These are phyloP conservation scores for Elsinoe arachidis DNA, from an alignment of 2,329 filamentous ascomycete species.

Conservation along the genomic window DNA sequence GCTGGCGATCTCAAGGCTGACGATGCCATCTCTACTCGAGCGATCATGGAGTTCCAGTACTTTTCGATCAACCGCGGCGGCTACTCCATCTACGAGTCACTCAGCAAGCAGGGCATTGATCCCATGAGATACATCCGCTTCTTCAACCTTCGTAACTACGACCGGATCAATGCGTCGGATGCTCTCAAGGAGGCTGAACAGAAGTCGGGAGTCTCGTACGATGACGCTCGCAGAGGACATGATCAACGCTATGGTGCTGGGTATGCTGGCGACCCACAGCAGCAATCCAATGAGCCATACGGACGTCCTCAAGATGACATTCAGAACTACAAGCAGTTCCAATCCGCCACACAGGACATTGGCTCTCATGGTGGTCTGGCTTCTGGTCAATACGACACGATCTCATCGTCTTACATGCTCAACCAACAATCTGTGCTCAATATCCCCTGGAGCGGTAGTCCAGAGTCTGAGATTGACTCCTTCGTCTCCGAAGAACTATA, in stretches of 20 bases:
- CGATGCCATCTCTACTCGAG: conserved; percentile 64
- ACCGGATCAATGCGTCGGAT: conserved; percentile 65
- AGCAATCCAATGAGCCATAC: conserved; percentile 27
- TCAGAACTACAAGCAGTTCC: conserved; percentile 56
- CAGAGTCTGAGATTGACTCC: conserved; percentile 49
- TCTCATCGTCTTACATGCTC: conserved; percentile 77
- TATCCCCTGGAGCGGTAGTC: conserved; percentile 50
- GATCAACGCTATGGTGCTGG: conserved; percentile 45
- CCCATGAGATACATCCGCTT: conserved; percentile 69
- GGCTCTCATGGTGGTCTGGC: conserved; percentile 37
- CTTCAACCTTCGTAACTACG: conserved; percentile 78
- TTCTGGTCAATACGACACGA: conserved; percentile 60
- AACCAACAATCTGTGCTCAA: conserved; percentile 60
- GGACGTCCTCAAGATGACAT: conserved; percentile 19
- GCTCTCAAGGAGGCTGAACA: conserved; percentile 54
- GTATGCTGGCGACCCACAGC: conserved; percentile 27
- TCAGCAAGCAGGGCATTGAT: conserved; percentile 58
- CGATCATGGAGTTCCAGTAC: conserved; percentile 86
- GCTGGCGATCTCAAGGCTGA: conserved; percentile 69
- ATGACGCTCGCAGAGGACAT: conserved; percentile 55
- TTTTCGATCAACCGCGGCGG: conserved; percentile 69
- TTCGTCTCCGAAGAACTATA: conserved; percentile 57
- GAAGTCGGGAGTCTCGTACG: conserved; percentile 58
- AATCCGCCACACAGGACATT: conserved; percentile 54
- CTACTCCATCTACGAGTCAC: conserved; percentile 65